Conservation (phyloP, 345 rosid species). For the Syzygium jambos region DNA sequence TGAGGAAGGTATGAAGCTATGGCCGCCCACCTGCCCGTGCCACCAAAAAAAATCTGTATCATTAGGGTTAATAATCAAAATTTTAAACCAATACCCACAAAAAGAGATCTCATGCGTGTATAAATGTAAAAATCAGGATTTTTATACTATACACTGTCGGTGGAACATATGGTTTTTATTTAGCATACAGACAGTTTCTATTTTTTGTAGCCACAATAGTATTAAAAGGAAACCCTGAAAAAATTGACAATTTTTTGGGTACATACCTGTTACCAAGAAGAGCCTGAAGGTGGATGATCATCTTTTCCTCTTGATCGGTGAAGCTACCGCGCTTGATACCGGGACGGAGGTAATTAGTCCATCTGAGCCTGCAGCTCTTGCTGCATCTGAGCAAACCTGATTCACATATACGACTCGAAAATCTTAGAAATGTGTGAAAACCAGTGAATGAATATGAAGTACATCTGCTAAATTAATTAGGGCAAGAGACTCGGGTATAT, state of each 20-base stretch:
- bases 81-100: neutral
- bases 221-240: neutral
- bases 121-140: neutral
- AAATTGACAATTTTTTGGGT: neutral
- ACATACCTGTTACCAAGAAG: conserved; percentile 39
- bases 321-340: conserved; percentile 49
- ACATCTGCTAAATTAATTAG: neutral
- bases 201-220: neutral
- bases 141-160: neutral
- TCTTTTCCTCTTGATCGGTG: conserved; percentile 37
- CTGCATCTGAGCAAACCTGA: conserved; percentile 48
- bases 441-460: neutral
- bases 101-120: neutral
- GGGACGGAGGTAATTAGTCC: conserved; percentile 46
- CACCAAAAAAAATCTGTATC: neutral
- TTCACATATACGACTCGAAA: neutral
- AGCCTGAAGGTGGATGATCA: conserved; percentile 46
- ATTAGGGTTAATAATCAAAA: neutral
- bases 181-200: neutral
- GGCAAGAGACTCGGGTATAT: neutral
- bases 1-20: conserved; percentile 50
- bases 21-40: conserved; percentile 41
- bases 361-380: conserved; percentile 49
- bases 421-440: neutral
- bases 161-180: neutral